Base-by-base conservation (phyloP, 441 rosid species). In the Croton laevigatus region DNA sequence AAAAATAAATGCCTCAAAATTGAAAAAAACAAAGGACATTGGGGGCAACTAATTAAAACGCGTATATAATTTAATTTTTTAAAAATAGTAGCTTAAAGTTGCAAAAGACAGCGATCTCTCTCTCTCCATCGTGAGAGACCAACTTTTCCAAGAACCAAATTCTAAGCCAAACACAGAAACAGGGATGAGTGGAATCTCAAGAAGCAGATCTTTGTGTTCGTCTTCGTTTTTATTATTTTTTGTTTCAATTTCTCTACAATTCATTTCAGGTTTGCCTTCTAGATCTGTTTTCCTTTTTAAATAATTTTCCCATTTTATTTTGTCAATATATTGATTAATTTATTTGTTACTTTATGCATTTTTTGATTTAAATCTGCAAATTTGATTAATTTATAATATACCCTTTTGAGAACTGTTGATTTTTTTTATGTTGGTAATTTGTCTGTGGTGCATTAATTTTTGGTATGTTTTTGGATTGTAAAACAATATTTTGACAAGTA, bases 211-310 rank as follows among this genome's bases (percentile, higher is more conserved):
- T 68, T 74, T 52, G 61, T 65, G 49, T 23, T 69, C 59, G 59
- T 48, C 46, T 32, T 65, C 8, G 66, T 66, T 89, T 3, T 71
- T 83, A 20, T 40, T 85, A 17, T 63, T 91, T 14, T 73, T 84
- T 78, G 80, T 81, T 68, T 82, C 85, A 48, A 57, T 89, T 78
- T 75, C 53, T 78, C 82, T 87, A 3, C 95, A 83, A 66, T 79
- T 84, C 66, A 32, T 85, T 74, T 70, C 88, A 83, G 98, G 98
- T 90, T 81, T 65, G 76, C 73, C 58, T 73, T 34, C 70, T 73
- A 53, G 73, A 68, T 64, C 64, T 34, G 16, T n/a, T 36, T 11
- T 57, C 0, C 27, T 34, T 53, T 59, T 36, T 20, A 40, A 6
- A 40, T 40, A 40, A 40, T 40, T 64, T 11, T 22, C 12, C 5